phyloP scores from a whole-genome alignment of 164 flowering plant species.

The Paratinospora sagittata region DNA sequence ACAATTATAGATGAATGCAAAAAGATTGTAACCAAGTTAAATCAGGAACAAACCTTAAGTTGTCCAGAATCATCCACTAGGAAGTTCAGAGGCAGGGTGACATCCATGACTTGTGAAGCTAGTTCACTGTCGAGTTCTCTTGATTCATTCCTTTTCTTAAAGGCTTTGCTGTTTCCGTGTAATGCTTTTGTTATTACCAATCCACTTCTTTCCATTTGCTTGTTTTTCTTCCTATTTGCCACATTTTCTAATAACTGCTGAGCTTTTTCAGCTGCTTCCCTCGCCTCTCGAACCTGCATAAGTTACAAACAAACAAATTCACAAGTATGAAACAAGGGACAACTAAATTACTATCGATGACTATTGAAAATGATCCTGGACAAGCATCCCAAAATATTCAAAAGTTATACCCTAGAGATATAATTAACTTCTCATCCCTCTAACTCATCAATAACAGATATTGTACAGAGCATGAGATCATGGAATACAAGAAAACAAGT shows the following conservation, averaged over 20 bases:
- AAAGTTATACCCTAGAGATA: background rate
- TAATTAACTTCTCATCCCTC: background rate
- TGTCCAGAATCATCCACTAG: constrained; percentile 80
- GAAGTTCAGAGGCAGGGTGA: constrained; percentile 81
- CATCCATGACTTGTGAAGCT: constrained; percentile 62
- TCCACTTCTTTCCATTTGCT: constrained; percentile 65
- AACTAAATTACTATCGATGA: background rate
- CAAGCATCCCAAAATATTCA: background rate
- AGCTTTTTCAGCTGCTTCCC: constrained; percentile 74
- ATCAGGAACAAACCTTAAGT: constrained; percentile 57
- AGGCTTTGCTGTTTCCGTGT: constrained; percentile 61
- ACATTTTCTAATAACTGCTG: constrained; percentile 75
- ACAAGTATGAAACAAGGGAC: background rate
- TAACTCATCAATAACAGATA: background rate
- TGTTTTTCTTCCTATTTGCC: constrained; percentile 69
- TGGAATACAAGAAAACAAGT: no score
- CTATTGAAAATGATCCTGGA: background rate
- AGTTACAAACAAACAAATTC: background rate
- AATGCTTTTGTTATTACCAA: constrained; percentile 63
- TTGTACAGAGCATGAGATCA: background rate
- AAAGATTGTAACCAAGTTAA: background rate
- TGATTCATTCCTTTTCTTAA: constrained; percentile 31
- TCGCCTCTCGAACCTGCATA: constrained; percentile 68
- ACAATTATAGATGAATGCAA: background rate
- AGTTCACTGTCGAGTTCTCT: constrained; percentile 34